These are phyloP conservation scores for Boletus huronensis DNA, from an alignment of 768 basidiomycete genomes.

Conservation along the genomic window DNA sequence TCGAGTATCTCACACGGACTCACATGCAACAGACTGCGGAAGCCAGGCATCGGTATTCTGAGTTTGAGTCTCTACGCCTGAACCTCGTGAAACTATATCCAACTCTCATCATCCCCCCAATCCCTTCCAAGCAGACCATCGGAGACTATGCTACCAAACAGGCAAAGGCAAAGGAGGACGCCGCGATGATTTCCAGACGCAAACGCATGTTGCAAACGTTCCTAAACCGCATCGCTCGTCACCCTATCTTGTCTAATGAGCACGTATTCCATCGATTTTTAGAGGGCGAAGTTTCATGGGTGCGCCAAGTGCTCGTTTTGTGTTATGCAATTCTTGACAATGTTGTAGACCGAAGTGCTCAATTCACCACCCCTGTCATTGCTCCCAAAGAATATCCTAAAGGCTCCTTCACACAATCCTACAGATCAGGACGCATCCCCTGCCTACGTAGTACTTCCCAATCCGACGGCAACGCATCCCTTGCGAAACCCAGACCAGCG, in stretches of 20 bases:
- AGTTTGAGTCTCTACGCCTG: conserved; percentile 90
- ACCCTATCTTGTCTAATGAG: conserved; percentile 95
- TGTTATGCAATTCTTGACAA: conserved; percentile 3
- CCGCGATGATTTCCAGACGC: conserved; percentile 82
- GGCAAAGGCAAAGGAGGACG: conserved; percentile 94
- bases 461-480: conserved; percentile 84
- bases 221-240: conserved; percentile 81
- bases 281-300: conserved; percentile 96
- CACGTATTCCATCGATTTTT: conserved; percentile 96
- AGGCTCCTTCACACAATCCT: conserved; percentile 93
- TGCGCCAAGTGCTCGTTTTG: conserved; percentile 33
- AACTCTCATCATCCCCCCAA: conserved; percentile 94
- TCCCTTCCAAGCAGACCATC: conserved; percentile 93
- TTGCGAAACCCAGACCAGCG: conserved; percentile 92
- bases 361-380: conserved; percentile 89
- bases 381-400: conserved; percentile 92
- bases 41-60: conserved; percentile 90
- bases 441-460: conserved; percentile 83
- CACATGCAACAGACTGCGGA: conserved; percentile 59
- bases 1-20: conserved; percentile 8
- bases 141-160: conserved; percentile 98
- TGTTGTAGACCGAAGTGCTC: conserved; percentile 75
- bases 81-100: conserved; percentile 88
- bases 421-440: conserved; percentile 70
- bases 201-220: conserved; percentile 96